Base-by-base conservation (phyloP, 495 filamentous ascomycete species). In the Talaromyces liani region DNA sequence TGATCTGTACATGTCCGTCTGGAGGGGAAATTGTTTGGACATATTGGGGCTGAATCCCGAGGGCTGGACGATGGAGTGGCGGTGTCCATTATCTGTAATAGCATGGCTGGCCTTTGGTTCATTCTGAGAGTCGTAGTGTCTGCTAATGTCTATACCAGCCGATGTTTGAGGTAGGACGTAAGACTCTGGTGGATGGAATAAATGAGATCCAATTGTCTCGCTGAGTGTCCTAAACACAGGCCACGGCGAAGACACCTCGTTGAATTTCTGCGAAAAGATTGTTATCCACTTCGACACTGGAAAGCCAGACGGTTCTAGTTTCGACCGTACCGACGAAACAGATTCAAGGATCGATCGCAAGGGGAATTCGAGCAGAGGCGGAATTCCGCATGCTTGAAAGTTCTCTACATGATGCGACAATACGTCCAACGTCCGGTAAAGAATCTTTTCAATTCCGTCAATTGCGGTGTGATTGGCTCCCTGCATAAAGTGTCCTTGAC, bases 371-470 rank as follows among this genome's bases (percentile, higher is more conserved):
- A 81, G 81, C 4, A 80, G 67, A 0, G 81, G 81, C 5, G 81
- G 79, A 1, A 82, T 66, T 49, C 77, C 77, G 41, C 80, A 79
- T 34, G 77, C 71, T 9, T 72, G 70, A 63, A 82, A 83, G 31
- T 77, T 79, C 5, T 79, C 74, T 39, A 80, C 67, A 66, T 82
- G 79, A 27, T 80, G 75, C 16, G 74, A 73, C n/a, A 82, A 45
- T 64, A 82, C 76, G 7, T 73, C 70, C 12, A 77, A 65, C 9
- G 74, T 75, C 8, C 79, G 71, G 58, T 77, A 77, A 0, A 80
- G 75, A 3, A 80, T 70, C 62, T 77, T 77, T 66, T 78, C 79
- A 7, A 76, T 74, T 14, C 75, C 73, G 65, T 82, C 80, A 2
- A 72, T 69, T 3, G 75, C 73, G 2, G 75, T 71, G 36, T 79